Percentiles rank a stretch among this genome's conserved stretches.
Evolutionary conservation across 176 grass and related monocot species (phyloP).

Genomic region (Triticum turgidum): DNA sequence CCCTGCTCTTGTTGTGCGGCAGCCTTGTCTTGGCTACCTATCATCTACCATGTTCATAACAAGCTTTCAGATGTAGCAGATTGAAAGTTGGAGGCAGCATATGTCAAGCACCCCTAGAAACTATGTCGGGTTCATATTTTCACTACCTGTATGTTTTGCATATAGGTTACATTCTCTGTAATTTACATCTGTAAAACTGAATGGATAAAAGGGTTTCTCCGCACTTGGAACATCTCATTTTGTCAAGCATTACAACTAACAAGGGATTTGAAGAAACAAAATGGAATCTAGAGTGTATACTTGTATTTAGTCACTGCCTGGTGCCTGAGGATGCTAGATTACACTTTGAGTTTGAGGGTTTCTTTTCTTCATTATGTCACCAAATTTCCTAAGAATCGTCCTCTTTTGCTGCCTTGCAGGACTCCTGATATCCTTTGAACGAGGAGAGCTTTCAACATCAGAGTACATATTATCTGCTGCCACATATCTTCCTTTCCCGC

Average conservation of each 20-base stretch:
- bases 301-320: slow-evolving; percentile 16
- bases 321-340: slow-evolving; percentile 27
- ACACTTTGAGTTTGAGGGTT: slow-evolving; percentile 33
- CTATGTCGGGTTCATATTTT: neutral
- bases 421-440: slow-evolving; percentile 22
- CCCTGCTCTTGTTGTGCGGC: neutral
- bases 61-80: neutral
- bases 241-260: slow-evolving; percentile 14
- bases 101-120: no score
- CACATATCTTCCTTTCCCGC: slow-evolving; percentile 12
- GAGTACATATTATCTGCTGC: slow-evolving; percentile 41
- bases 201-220: neutral
- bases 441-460: slow-evolving; percentile 36
- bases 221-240: slow-evolving; percentile 9
- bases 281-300: slow-evolving; percentile 25
- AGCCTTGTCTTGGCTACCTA: neutral
- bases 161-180: slow-evolving; percentile 13
- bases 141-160: slow-evolving; percentile 11
- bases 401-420: slow-evolving; percentile 54
- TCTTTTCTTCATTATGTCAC: slow-evolving; percentile 57
- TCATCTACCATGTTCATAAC: neutral
- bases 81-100: neutral
- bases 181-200: slow-evolving; percentile 15
- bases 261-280: slow-evolving; percentile 12
- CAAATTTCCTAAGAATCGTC: slow-evolving; percentile 59